Evolutionary conservation across 1,284 basidiomycete genomes (phyloP), one percentile per base, ranked within the genome.

Genomic region (Agaricales sp.): DNA sequence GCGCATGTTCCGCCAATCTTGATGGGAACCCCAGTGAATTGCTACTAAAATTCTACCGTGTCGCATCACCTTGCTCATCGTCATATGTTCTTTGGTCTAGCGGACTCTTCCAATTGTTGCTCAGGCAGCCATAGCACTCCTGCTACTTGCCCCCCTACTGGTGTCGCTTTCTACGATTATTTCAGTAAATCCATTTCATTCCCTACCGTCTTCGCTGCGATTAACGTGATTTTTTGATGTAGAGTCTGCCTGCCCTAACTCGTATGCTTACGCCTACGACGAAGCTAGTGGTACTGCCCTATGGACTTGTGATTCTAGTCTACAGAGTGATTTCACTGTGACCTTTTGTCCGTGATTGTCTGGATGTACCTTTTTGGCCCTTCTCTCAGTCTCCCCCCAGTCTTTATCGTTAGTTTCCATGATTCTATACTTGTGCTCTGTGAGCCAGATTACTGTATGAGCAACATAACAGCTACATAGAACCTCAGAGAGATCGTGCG

Each of bases 1-100:
- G 63, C 48, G 65, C 71, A 0, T 74, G 71, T 58, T 51, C 55
- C 0, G 70, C 78, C 12, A 77, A 78, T 55, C 63, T 68, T 11
- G 52, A 50, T 37, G 43, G 38, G 25, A 41, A 52, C 18, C 44
- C 20, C 4, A 13, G 44, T 30, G 14, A 6, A n/a, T n/a, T n/a
- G n/a, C n/a, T n/a, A n/a, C n/a, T n/a, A n/a, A n/a, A n/a, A n/a
- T n/a, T n/a, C n/a, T n/a, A n/a, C n/a, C n/a, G n/a, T n/a, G n/a
- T n/a, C 6, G 26, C 14, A 14, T 6, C 6, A 30, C 14, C 6
- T 30, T 6, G 26, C 26, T 30, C n/a, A n/a, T n/a, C n/a, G n/a
- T n/a, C n/a, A 14, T 6, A 30, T 30, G 6, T 14, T 30, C 26
- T 6, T 30, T 30, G 6, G 6, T 30, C 14, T 30, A 30, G 26